Evolutionary conservation across 2,329 filamentous ascomycete species (phyloP).

Genomic region (Epichloe scottii): DNA sequence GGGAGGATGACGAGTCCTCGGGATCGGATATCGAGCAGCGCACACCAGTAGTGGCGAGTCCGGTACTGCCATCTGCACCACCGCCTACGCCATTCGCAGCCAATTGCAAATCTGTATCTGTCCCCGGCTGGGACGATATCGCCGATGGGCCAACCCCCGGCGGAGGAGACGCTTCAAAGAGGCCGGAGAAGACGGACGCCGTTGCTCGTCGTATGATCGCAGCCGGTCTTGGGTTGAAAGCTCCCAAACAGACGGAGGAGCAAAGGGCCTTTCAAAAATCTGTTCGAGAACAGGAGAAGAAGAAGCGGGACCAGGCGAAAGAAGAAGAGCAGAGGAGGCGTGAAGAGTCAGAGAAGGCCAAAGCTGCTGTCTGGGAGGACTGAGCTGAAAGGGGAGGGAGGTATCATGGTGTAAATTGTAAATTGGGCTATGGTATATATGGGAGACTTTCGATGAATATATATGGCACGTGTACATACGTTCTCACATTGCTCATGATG

Average conservation of each 20-base stretch:
- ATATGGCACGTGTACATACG: too few relatives aligned
- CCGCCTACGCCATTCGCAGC: slow-evolving; percentile 57
- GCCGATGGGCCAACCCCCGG: not conserved
- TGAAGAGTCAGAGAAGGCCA: slow-evolving; percentile 61
- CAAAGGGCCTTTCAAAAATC: slow-evolving; percentile 76
- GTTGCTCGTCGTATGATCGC: slow-evolving; percentile 86
- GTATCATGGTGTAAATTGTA: not conserved
- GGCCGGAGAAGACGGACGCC: slow-evolving; percentile 87
- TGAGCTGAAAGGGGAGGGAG: slow-evolving; percentile 20
- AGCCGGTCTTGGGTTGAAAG: slow-evolving; percentile 68
- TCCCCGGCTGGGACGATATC: slow-evolving; percentile 3
- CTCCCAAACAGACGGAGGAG: slow-evolving; percentile 74
- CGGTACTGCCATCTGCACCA: slow-evolving; percentile 33
- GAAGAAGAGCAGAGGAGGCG: slow-evolving; percentile 47
- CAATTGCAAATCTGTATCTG: not conserved
- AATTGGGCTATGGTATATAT: not conserved
- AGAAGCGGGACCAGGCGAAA: slow-evolving; percentile 58
- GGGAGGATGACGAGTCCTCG: slow-evolving; percentile 45
- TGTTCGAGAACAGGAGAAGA: slow-evolving; percentile 73
- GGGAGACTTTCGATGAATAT: slow-evolving; percentile 11
- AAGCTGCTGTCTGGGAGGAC: slow-evolving; percentile 77
- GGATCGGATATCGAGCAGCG: slow-evolving; percentile 18
- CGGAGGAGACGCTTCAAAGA: slow-evolving; percentile 15
- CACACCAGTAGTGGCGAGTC: slow-evolving; percentile 29
- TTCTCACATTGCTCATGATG: too few relatives aligned